These are phyloP conservation scores for Yamadazyma philogaea DNA, from an alignment of 805 yeast species.

Conservation along the genomic window DNA sequence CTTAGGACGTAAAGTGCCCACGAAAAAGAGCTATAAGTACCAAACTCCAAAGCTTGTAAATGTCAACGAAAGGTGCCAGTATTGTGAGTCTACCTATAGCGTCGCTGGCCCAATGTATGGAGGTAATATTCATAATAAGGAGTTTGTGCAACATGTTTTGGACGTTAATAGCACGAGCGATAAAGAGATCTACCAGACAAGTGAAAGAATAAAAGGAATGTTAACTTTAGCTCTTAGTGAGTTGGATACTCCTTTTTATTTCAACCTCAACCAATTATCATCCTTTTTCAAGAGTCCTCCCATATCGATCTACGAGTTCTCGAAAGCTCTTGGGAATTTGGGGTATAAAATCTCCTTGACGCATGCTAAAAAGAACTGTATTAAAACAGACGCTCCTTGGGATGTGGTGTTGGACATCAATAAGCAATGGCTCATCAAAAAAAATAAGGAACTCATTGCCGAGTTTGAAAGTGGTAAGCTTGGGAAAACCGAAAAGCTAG, in stretches of 20 bases:
- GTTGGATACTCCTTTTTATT: conserved; percentile 67
- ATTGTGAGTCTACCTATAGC: conserved; percentile 69
- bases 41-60: conserved; percentile 47
- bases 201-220: conserved; percentile 89
- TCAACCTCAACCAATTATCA: conserved; percentile 73
- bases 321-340: conserved; percentile 78
- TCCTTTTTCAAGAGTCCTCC: conserved; percentile 78
- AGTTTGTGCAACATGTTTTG: conserved; percentile 64
- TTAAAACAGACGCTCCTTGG: conserved; percentile 92
- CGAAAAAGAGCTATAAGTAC: conserved; percentile 35
- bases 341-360: conserved; percentile 83
- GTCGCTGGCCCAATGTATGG: conserved; percentile 98
- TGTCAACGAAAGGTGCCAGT: conserved; percentile 58
- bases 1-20: conserved; percentile 54
- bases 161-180: conserved; percentile 50
- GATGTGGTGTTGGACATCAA: conserved; percentile 70
- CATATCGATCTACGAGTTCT: conserved; percentile 69
- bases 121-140: conserved; percentile 67
- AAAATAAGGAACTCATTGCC: conserved; percentile 27
- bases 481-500: conserved; percentile 12
- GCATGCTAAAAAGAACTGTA: conserved; percentile 80
- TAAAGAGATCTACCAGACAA: conserved; percentile 66
- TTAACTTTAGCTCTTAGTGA: conserved; percentile 77
- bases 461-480: conserved; percentile 18
- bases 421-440: conserved; percentile 51